Base-by-base conservation (phyloP, 441 rosid genomes). In the Gossypium laxum region DNA sequence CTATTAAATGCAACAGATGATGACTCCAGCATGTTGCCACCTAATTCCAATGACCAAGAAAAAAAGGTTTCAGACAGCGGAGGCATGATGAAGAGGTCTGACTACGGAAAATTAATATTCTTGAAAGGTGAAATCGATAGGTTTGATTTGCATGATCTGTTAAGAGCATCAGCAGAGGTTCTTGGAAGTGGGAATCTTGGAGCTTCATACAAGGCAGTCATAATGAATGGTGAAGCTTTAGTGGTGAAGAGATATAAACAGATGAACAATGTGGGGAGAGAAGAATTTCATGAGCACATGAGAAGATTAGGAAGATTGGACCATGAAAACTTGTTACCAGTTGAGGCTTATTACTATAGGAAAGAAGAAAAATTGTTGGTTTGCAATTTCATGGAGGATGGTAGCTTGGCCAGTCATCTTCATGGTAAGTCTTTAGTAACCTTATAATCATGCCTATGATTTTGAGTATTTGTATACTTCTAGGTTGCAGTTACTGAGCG, bases 111-210 rank as follows among this genome's bases (percentile, higher is more conserved):
- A 67, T 62, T 95, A 28, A 55, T 82, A 10, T 92, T 95, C 59
- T 41, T 95, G 57, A 78, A 79, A 52, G 89, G 88, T 0, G 89
- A 89, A 38, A n/a, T 82, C 30, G 83, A 83, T 74, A 78, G 66
- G 73, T 95, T 92, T 54, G 96, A 88, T 64, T 77, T 95, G 69
- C 92, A 87, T 22, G 96, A 91, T 70, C 73, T 95, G 85, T 82
- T 94, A 0, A 86, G 76, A 78, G 91, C 98, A 0, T 89, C 99
- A 0, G 98, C 99, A 0, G 98, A 95, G 76, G 91, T 95, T 19
- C 76, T 95, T 70, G 99, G 98, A 48, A 91, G 99, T 55, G 99
- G 98, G 59, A 86, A 88, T 52, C 92, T 91, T 52, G 98, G 99
- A 18, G 85, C 97, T 45, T 92, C 99, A 2, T 95, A 91, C 62